Conservation (phyloP, 495 filamentous ascomycete genomes). For the Xylaria sp. region DNA sequence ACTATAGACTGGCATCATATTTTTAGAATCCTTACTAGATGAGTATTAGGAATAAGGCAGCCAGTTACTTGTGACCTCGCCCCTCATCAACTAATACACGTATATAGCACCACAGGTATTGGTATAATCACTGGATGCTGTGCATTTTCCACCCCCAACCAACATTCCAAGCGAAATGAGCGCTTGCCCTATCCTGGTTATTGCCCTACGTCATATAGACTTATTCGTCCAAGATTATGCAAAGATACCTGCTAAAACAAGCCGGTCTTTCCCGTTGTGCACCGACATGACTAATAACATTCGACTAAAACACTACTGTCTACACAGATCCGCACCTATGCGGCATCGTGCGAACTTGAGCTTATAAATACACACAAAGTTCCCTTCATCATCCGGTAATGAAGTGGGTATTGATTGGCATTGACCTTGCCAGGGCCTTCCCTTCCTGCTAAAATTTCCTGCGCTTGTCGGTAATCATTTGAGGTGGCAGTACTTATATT, state of each 20-base stretch:
- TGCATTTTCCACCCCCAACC: not conserved
- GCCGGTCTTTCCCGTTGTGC: not conserved
- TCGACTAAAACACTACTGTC: not conserved
- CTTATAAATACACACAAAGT: conserved; percentile 7
- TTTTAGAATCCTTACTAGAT: not conserved
- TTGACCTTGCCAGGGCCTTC: not conserved
- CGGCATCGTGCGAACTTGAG: not conserved
- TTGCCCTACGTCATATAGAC: not conserved
- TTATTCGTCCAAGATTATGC: not conserved
- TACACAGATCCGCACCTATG: too few relatives aligned
- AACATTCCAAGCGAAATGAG: not conserved
- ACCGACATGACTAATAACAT: not conserved
- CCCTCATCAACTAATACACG: not conserved
- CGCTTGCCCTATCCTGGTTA: not conserved
- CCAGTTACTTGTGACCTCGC: not conserved
- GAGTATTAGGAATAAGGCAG: not conserved
- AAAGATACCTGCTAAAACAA: not conserved
- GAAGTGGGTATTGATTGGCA: not conserved
- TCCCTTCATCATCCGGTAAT: not conserved
- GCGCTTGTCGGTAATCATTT: not conserved
- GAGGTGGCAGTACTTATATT: not conserved
- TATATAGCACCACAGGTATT: not conserved
- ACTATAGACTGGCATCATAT: not conserved
- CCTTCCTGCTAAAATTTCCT: not conserved
- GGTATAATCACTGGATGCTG: too few relatives aligned